Evolutionary conservation across 257 asterid genomes (phyloP), one percentile per base, ranked within the genome.

Genomic region (Salvia hispanica): DNA sequence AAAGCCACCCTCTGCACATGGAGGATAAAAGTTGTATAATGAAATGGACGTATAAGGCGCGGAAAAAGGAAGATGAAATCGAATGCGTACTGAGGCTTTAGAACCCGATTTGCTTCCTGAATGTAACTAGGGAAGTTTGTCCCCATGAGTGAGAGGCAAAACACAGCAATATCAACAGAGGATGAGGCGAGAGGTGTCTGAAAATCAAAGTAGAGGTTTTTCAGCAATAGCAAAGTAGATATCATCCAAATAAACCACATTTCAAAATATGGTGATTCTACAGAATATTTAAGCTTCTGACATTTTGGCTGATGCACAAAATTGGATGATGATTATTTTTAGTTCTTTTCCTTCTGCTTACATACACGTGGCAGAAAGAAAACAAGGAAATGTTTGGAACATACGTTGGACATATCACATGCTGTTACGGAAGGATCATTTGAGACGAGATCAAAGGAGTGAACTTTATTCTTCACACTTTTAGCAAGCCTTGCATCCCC

Each of bases 131-230:
- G 83, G 77, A 91, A 94, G 91, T 94, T 82, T 55, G 84, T 85
- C 36, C 99, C 97, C 99, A 94, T 94, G 71, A 94, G 82, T 15
- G 99, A 94, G 75, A 91, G 95, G 67, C 96, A 94, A 78, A 94
- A 94, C 61, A 94, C 88, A n/a, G 95, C 87, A 74, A 88, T 85
- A 62, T 94, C 96, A 56, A 84, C 85, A 9, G 93, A 88, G 40
- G 88, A 83, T 18, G 95, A 73, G 55, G 65, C 83, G 21, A 94
- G 89, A 9, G 96, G 97, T 36, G 96, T 91, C 99, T 94, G 87
- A 82, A 78, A 43, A 64, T 21, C 40, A 58, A 45, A 66, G 72
- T 25, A 13, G 54, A 55, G 54, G 42, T 14, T 69, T 78, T 42
- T 61, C 66, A 67, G 55, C 40, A 18, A 56, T 4, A 13, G 45